Conservation (phyloP, 192 early-diverging fungal genomes). For the Funneliformis geosporum region DNA sequence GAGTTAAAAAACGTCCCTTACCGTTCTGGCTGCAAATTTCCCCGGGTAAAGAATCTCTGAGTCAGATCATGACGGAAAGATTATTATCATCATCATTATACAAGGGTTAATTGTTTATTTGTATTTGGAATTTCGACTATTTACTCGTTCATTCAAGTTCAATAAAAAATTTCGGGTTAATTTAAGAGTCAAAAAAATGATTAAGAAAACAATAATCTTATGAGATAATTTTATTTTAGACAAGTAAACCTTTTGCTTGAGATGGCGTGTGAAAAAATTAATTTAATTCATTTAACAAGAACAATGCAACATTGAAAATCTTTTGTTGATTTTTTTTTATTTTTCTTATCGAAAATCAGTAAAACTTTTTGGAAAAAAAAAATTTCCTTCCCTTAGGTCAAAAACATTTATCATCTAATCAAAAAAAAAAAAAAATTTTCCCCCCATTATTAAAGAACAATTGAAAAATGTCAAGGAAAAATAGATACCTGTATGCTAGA, state of each 20-base stretch:
- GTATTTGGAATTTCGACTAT: not conserved
- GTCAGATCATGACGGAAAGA: not conserved
- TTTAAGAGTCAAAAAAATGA: not conserved
- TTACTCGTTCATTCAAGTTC: not conserved
- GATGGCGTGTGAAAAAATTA: not conserved
- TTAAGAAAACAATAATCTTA: not conserved
- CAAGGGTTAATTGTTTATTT: too few species aligned
- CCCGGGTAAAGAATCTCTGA: not conserved
- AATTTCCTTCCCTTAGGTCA: too few species aligned
- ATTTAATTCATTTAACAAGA: not conserved
- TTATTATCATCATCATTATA: not conserved
- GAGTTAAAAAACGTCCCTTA: not conserved
- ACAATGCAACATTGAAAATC: not conserved
- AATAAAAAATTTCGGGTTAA: not conserved
- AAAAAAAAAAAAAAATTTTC: too few species aligned
- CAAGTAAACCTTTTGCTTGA: not conserved
- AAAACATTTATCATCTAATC: too few species aligned
- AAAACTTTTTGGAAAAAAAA: too few species aligned
- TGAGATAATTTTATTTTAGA: not conserved
- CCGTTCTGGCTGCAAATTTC: not conserved
- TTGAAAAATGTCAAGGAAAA: too few species aligned
- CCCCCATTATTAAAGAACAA: too few species aligned
- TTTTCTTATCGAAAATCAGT: not conserved
- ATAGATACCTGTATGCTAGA: too few species aligned
- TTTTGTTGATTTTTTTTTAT: not conserved